Base-by-base conservation (phyloP, 352 stramenopile genomes). In the Phytopythium vexans region DNA sequence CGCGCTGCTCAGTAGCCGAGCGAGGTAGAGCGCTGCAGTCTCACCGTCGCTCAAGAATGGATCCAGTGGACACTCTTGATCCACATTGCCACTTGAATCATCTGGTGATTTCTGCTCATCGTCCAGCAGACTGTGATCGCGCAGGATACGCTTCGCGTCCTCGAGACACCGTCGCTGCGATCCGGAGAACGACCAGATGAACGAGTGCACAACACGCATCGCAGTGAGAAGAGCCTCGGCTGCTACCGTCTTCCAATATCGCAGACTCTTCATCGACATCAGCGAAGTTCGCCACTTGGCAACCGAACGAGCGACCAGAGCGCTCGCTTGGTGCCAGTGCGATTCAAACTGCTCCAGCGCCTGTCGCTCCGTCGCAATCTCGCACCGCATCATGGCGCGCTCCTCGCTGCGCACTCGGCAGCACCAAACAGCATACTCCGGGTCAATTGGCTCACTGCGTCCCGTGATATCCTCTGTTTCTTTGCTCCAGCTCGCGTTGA, bases 1-100 rank as follows among this genome's bases (percentile, higher is more conserved):
- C 5, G 62, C 48, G 5, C 46, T 49, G 68, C 76, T 84, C n/a
- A 88, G 49, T 8, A 71, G 50, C 1, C 38, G 44, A 3, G 37
- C 40, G 2, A 74, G 34, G 21, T 27, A 27, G 21, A 27, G 21
- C 2, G 21, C 21, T 2, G 21, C 21, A 27, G 21, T 27, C 21
- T 27, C 21, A 27, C 21, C 21, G 2, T 27, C 21, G 2, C 21
- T 27, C 21, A 27, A 27, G 21, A 27, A 27, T 27, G 21, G 21
- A 27, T 27, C 21, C 21, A 27, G 21, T 2, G 21, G 2, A 27
- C 21, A 27, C 1, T 27, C 21, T 27, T 2, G 21, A 27, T 2
- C 21, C 21, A 2, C 21, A 2, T 27, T 27, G 21, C 21, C 21
- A 2, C 2, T 27, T 27, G 21, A 27, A 27, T 27, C 21, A 27